Conservation (phyloP, 306 rosid genomes). For the Gleditsia sinensis region DNA sequence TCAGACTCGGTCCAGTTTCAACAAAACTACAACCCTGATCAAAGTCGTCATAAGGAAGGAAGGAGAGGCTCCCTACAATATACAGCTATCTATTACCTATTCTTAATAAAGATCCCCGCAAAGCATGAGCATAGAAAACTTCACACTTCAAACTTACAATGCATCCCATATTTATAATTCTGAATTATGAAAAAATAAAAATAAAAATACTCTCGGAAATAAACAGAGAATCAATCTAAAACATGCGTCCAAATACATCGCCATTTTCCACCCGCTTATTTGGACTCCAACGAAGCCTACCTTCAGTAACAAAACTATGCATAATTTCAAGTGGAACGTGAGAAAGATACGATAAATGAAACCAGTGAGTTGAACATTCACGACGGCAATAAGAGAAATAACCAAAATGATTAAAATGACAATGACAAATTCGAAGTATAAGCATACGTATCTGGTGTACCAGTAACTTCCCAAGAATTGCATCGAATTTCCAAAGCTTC, state of each 20-base stretch:
- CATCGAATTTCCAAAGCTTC: neutral
- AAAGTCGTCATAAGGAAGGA: neutral
- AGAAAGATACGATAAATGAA: neutral
- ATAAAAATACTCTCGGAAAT: neutral
- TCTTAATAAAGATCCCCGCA: neutral
- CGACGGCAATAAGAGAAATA: neutral
- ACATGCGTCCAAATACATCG: neutral
- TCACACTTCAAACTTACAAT: neutral
- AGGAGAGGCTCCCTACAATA: neutral
- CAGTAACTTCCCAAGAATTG: neutral
- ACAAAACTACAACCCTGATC: constrained; percentile 11
- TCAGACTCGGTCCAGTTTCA: neutral
- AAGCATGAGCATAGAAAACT: neutral
- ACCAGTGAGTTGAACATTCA: too few relatives aligned
- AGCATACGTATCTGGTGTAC: neutral
- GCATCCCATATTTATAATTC: neutral
- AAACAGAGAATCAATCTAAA: neutral
- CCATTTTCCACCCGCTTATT: neutral
- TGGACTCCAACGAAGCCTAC: neutral
- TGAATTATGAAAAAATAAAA: neutral
- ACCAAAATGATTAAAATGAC: neutral
- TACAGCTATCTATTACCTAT: neutral
- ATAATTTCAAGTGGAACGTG: neutral
- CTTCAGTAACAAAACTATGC: neutral
- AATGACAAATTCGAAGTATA: neutral